Evolutionary conservation across 2,329 filamentous ascomycete species (phyloP).

Genomic region (Decorospora gaudefroyi): DNA sequence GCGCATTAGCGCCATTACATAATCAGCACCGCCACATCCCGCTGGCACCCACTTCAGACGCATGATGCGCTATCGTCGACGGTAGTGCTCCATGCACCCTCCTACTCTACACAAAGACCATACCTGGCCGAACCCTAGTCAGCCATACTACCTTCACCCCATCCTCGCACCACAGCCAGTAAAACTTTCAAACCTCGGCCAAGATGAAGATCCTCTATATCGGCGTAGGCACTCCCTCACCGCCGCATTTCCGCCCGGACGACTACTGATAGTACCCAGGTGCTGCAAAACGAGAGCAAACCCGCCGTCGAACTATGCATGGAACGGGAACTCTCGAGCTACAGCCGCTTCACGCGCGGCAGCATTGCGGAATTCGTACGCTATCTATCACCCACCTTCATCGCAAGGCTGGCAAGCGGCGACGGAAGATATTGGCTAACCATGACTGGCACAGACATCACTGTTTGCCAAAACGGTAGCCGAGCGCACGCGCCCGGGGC

Average conservation of each 20-base stretch:
- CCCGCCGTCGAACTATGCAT: slow-evolving; percentile 75
- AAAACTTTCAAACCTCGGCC: slow-evolving; percentile 12
- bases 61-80: slow-evolving; percentile 5
- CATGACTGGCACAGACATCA: slow-evolving; percentile 73
- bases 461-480: slow-evolving; percentile 87
- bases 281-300: slow-evolving; percentile 77
- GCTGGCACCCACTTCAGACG: slow-evolving; percentile 8
- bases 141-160: background rate
- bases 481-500: slow-evolving; percentile 78
- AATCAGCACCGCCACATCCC: slow-evolving; percentile 13
- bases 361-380: slow-evolving; percentile 43
- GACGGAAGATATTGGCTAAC: too few species aligned
- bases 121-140: background rate
- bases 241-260: slow-evolving; percentile 14
- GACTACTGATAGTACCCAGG: slow-evolving; percentile 55
- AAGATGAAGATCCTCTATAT: slow-evolving; percentile 87
- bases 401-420: too few species aligned
- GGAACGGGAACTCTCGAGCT: slow-evolving; percentile 77
- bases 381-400: slow-evolving; percentile 6
- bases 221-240: slow-evolving; percentile 64
- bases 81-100: background rate
- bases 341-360: slow-evolving; percentile 74
- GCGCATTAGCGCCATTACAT: slow-evolving; percentile 27
- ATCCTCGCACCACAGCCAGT: background rate
- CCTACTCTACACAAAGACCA: background rate